Evolutionary conservation across 768 basidiomycete genomes (phyloP), one percentile per base, ranked within the genome.

Genomic region (Phaffia tasmanica): DNA sequence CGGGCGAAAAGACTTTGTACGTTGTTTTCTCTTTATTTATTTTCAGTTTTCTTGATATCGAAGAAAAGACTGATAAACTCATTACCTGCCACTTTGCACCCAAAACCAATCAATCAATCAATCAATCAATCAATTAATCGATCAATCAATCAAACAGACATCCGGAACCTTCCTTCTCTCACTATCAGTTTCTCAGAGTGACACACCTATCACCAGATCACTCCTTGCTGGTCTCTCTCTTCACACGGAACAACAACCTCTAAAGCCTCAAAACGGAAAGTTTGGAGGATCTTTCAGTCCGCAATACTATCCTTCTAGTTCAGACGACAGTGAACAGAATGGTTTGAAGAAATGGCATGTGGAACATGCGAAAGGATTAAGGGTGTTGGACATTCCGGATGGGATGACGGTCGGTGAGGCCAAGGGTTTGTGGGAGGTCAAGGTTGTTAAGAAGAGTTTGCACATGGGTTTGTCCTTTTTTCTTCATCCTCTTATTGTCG

Each of bases 1-100:
- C 14, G 67, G 67, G 11, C 48, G 67, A n/a, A 69, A 69, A 57
- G 49, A 58, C 2, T 46, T 69, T 32, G 67, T 69, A 11, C 18
- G 67, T 63, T 32, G 3, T 15, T 42, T 5, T 16, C 11, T 50
- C 42, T 27, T 30, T 23, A 14, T 47, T 59, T 55, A 8, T 51
- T 21, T 9, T n/a, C 57, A 25, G n/a, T n/a, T n/a, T 14, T 7
- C 57, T 49, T 27, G 9, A 23, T n/a, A 21, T 49, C 47, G 35
- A 42, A 42, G 35, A 42, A 11, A 42, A 11, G 35, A 42, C 35
- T 42, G 35, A 42, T 42, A 11, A 5, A 42, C 35, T 42, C 35
- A 42, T 5, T 42, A 42, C 35, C 35, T 42, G 11, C 35, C 35
- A 11, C 11, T 42, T 11, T 42, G 35, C 35, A 42, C 35, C 11